These are phyloP conservation scores for Syzygium malaccense DNA, from an alignment of 441 rosid species.

Conservation along the genomic window DNA sequence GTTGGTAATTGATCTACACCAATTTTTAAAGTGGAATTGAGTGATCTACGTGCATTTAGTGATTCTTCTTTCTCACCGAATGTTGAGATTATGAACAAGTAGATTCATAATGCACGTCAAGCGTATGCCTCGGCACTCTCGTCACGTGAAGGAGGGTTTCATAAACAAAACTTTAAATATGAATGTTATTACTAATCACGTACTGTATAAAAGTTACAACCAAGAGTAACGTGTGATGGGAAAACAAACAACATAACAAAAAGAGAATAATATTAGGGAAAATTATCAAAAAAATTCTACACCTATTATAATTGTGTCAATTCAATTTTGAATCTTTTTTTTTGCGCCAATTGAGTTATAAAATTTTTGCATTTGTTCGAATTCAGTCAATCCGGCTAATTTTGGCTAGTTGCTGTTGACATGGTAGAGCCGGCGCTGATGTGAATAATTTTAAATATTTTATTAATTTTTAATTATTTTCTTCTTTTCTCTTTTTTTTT, in stretches of 20 bases:
- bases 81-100: neutral
- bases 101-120: neutral
- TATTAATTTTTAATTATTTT: too few species aligned
- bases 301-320: too few species aligned
- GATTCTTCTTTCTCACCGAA: neutral
- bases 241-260: neutral
- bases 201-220: neutral
- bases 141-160: neutral
- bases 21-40: neutral
- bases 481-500: too few species aligned
- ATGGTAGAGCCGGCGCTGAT: fast-evolving
- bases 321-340: too few species aligned
- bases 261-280: too few species aligned
- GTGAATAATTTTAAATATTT: too few species aligned
- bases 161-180: neutral
- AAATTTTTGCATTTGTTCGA: too few species aligned
- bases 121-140: neutral
- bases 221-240: neutral
- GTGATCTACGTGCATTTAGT: neutral
- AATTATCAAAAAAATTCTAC: too few species aligned
- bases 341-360: too few species aligned
- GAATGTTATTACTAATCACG: neutral
- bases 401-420: too few species aligned
- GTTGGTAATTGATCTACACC: neutral
- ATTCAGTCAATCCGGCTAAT: too few species aligned